phyloP scores from a whole-genome alignment of 352 stramenopile genomes.

The Phytophthora citricola region DNA sequence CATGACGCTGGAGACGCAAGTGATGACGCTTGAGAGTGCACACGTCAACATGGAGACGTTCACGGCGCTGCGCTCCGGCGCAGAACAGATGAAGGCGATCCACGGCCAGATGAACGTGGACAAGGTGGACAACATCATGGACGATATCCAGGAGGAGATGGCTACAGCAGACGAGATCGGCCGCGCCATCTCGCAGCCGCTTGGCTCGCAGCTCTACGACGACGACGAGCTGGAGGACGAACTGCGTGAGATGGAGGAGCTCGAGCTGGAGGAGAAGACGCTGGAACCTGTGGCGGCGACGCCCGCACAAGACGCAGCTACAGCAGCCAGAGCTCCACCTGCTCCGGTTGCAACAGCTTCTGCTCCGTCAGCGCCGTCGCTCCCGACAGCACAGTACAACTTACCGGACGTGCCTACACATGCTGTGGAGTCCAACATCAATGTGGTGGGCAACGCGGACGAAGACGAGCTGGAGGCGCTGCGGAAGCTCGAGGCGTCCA shows the following conservation, averaged over 20 bases:
- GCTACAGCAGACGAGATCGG: conserved; percentile 95
- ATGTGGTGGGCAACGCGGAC: conserved; percentile 71
- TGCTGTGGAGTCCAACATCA: conserved; percentile 77
- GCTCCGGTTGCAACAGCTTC: conserved; percentile 34
- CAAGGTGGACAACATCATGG: conserved; percentile 98
- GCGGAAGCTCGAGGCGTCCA: conserved; percentile 86
- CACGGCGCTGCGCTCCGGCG: conserved; percentile 92
- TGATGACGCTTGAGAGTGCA: conserved; percentile 92
- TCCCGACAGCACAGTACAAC: conserved; percentile 55
- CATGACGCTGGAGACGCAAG: conserved; percentile 96
- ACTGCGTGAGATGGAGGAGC: conserved; percentile 93
- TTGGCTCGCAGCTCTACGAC: conserved; percentile 91
- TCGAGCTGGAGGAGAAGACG: conserved; percentile 92
- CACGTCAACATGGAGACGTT: conserved; percentile 98
- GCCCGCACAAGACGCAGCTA: conserved; percentile 32
- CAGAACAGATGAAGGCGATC: conserved; percentile 96
- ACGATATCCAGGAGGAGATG: conserved; percentile 98
- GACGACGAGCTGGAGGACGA: conserved; percentile 97
- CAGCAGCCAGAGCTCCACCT: conserved; percentile 30
- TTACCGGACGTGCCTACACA: conserved; percentile 85
- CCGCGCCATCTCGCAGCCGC: conserved; percentile 93
- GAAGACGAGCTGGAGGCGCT: conserved; percentile 88
- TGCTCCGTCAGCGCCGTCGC: conserved; percentile 27
- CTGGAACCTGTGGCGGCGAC: conserved; percentile 49
- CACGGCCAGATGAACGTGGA: conserved; percentile 96